These are phyloP conservation scores for Cornus suecica DNA, from an alignment of 148 eudicot species.

Conservation along the genomic window DNA sequence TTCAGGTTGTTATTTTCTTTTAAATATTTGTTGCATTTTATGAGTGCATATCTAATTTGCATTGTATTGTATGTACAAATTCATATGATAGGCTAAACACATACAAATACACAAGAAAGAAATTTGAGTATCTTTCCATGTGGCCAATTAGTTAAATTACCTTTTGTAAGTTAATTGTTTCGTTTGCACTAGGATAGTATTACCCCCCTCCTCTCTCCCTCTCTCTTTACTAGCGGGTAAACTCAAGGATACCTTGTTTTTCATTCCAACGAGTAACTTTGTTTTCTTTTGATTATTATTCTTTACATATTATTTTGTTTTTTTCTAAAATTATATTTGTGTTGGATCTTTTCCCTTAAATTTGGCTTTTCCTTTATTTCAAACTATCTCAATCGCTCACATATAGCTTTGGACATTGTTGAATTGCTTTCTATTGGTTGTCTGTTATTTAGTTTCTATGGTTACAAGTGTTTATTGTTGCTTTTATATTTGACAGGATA, in stretches of 20 bases:
- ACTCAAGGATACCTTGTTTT: neutral
- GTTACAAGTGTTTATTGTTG: neutral
- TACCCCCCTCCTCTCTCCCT: neutral
- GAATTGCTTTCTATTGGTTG: neutral
- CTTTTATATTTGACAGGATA: constrained; percentile 54
- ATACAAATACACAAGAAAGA: neutral
- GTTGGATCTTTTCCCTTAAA: neutral
- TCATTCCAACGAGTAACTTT: too few species aligned
- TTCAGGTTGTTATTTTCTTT: neutral
- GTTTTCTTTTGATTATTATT: too few species aligned
- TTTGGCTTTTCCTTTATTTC: neutral
- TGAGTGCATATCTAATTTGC: neutral
- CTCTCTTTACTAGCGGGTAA: neutral
- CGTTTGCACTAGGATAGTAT: neutral
- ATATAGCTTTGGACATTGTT: neutral
- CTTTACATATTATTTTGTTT: too few species aligned
- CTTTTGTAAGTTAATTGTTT: neutral
- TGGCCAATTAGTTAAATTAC: neutral
- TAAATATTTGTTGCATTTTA: neutral
- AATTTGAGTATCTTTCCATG: neutral
- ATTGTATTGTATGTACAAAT: neutral
- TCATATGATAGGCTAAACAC: neutral
- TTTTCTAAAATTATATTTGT: too few species aligned
- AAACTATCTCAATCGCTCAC: neutral
- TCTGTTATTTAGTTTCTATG: neutral